Evolutionary conservation across 257 asterid genomes (phyloP).

Genomic region (Solanum tarapatanum): DNA sequence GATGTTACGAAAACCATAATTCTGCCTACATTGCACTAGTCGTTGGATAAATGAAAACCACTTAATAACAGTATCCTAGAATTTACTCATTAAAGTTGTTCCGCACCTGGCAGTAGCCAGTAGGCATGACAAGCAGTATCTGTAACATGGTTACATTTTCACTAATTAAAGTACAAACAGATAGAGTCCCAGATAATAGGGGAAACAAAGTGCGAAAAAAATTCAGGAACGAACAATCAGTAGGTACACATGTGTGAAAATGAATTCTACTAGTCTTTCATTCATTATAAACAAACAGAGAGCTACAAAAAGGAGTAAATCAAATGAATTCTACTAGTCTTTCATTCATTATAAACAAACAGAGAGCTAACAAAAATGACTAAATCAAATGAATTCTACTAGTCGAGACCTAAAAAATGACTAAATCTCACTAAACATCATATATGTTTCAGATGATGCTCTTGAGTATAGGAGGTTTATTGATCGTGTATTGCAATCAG

Average conservation of each 20-base stretch:
- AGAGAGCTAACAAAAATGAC: neutral
- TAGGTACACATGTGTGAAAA: too few relatives aligned
- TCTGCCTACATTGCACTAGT: neutral
- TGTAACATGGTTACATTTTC: neutral
- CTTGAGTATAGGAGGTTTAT: neutral
- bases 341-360: neutral
- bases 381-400: neutral
- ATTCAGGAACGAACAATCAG: too few relatives aligned
- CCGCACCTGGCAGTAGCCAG: neutral
- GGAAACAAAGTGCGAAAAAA: too few relatives aligned
- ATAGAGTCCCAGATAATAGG: neutral
- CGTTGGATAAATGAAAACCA: neutral
- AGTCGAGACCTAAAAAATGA: neutral
- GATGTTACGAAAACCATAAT: neutral
- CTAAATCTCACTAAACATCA: neutral
- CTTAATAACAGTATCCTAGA: neutral
- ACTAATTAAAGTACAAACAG: neutral
- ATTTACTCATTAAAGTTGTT: too few relatives aligned
- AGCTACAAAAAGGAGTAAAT: too few relatives aligned
- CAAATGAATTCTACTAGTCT: too few relatives aligned
- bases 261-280: too few relatives aligned
- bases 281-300: too few relatives aligned
- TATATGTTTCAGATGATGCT: neutral
- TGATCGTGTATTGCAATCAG: too few relatives aligned
- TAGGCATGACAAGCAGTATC: neutral